Base-by-base conservation (phyloP, 768 basidiomycete genomes). In the Rhodotorula toruloides region DNA sequence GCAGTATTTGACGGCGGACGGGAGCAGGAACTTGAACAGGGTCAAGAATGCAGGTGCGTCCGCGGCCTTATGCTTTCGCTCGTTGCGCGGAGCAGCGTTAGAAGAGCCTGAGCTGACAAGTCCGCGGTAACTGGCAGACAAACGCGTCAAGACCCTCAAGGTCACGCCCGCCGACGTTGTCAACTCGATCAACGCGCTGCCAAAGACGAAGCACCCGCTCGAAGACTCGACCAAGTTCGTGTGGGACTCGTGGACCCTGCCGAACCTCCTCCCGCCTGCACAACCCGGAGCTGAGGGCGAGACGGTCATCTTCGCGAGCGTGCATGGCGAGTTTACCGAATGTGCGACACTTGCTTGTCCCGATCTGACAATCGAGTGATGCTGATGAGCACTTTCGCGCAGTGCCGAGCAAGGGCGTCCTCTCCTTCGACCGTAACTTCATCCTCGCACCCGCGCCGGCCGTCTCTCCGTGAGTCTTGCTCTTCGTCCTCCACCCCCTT, bases 401-500 rank as follows among this genome's bases (percentile, higher is more conserved):
- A 89, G 87, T 83, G 71, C 86, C 87, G 34, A 81, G 85, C 14
- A 84, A 84, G 59, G 92, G 91, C 17, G 79, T 91, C 31, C 84
- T 94, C 52, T 94, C 92, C 29, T 99, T 99, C 78, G 91, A 96
- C 76, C 83, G 96, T 63, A 86, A 90, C 0, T 93, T 98, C 75
- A 83, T 98, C 60, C 80, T 99, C 32, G 85, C 86, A 9, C 87
- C 88, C 44, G 87, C 92, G 5, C 78, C 85, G 32, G 85, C 87
- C 57, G 88, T 86, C 34, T 92, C 93, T 72, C 81, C 86, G 92
- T 94, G 78, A 70, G 91, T 83, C 4, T 25, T 9, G 22, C 7
- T 7, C 9, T 17, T 32, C 46, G 1, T 32, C 36, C 46, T 10
- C 10, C 14, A 8, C 6, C 3, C 8, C 2, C 5, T 4, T 11